phyloP scores from a whole-genome alignment of 352 stramenopile species.

The Pythium insidiosum region DNA sequence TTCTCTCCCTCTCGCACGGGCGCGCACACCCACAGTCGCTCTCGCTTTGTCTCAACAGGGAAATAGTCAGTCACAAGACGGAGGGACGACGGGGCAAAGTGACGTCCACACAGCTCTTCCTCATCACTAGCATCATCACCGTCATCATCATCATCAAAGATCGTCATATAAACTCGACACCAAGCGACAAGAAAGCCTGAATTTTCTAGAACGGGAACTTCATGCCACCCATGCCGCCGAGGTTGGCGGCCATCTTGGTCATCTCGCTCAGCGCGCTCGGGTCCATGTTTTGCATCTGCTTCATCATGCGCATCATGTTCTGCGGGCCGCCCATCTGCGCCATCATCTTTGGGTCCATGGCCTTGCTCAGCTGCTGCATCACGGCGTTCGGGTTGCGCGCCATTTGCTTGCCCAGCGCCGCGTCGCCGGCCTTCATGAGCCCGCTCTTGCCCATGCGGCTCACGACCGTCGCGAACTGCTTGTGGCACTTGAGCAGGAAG shows the following conservation, averaged over 20 bases:
- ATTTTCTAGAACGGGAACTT: slow-evolving; percentile 78
- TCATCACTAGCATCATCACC: no score
- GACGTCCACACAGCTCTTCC: no score
- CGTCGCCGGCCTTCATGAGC: slow-evolving; percentile 87
- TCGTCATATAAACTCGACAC: no score
- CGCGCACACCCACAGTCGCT: no score
- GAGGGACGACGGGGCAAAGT: no score
- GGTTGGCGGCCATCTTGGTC: slow-evolving; percentile 59
- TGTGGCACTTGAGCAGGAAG: slow-evolving; percentile 94
- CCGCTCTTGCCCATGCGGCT: slow-evolving; percentile 96
- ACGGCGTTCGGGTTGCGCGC: slow-evolving; percentile 93
- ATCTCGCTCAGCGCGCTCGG: slow-evolving; percentile 65
- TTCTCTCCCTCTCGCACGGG: no score
- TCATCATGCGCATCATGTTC: slow-evolving; percentile 91
- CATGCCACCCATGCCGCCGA: slow-evolving; percentile 73
- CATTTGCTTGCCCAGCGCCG: slow-evolving; percentile 91
- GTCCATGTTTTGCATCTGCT: slow-evolving; percentile 91
- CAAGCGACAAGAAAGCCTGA: no score
- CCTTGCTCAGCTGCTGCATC: slow-evolving; percentile 95
- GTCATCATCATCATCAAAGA: no score
- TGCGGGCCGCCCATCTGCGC: slow-evolving; percentile 71
- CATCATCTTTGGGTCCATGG: slow-evolving; percentile 92
- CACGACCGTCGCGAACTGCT: slow-evolving; percentile 93
- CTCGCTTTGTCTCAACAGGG: no score
- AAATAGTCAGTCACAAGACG: no score